Conservation (phyloP, 2,329 filamentous ascomycete species). For the Xylaria multiplex region DNA sequence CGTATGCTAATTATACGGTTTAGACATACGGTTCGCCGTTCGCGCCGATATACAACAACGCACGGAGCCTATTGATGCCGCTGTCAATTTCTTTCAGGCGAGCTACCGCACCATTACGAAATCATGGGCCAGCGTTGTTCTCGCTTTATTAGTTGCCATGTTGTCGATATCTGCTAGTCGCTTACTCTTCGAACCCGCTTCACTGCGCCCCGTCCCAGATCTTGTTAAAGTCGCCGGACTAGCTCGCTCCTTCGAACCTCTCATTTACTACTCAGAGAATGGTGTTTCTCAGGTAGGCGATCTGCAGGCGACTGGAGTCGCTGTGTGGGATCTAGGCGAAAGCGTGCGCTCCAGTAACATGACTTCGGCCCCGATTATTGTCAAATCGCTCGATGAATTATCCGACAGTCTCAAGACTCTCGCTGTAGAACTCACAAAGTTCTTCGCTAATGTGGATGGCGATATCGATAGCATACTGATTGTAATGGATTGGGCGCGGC, state of each 20-base stretch:
- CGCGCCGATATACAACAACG: constrained; percentile 89
- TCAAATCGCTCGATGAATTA: constrained; percentile 83
- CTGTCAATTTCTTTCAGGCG: constrained; percentile 70
- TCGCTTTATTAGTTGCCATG: constrained; percentile 69
- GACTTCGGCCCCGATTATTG: constrained; percentile 87
- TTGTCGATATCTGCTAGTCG: constrained; percentile 73
- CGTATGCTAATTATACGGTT: constrained; percentile 37
- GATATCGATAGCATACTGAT: constrained; percentile 92
- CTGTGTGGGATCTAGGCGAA: constrained; percentile 94
- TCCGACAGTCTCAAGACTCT: constrained; percentile 87
- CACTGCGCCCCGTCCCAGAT: constrained; percentile 77
- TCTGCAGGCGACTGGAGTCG: constrained; percentile 88
- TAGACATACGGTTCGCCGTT: constrained; percentile 88
- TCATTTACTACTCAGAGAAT: constrained; percentile 94
- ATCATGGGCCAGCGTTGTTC: constrained; percentile 74
- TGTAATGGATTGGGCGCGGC: constrained; percentile 95
- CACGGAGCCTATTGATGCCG: constrained; percentile 82
- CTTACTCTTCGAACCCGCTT: constrained; percentile 74
- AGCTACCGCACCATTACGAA: constrained; percentile 70
- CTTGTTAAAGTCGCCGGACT: constrained; percentile 90
- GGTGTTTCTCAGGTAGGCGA: constrained; percentile 87
- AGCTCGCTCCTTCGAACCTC: constrained; percentile 89
- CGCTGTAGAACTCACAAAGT: constrained; percentile 85
- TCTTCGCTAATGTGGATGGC: constrained; percentile 92
- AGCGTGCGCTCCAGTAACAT: constrained; percentile 89